These are phyloP conservation scores for Ustilago crameri DNA, from an alignment of 1,284 basidiomycete species.

Conservation along the genomic window DNA sequence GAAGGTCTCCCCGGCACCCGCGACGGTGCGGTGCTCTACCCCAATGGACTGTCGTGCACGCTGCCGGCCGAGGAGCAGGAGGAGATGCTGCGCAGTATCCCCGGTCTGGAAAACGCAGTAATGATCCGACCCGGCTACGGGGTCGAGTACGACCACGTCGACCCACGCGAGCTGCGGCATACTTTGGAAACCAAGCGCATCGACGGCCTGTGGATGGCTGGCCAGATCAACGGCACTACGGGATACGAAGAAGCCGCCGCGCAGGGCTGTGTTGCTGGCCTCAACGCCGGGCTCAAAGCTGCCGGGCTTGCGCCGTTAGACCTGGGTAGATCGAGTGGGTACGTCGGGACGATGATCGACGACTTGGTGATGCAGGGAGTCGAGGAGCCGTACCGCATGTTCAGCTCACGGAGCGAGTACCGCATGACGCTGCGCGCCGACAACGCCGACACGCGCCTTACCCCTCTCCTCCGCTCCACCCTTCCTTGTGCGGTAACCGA, in stretches of 20 bases:
- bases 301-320: conserved; percentile 73
- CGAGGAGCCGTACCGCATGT: conserved; percentile 93
- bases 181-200: conserved; percentile 87
- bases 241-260: conserved; percentile 92
- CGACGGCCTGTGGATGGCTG: conserved; percentile 64
- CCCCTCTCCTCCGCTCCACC: conserved; percentile 71
- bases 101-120: conserved; percentile 82
- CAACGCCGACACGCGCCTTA: conserved; percentile 85
- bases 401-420: conserved; percentile 88
- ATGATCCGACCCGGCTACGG: conserved; percentile 87
- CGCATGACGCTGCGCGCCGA: conserved; percentile 85
- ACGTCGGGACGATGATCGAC: conserved; percentile 88
- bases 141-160: conserved; percentile 91
- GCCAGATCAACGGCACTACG: conserved; percentile 74
- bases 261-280: conserved; percentile 83
- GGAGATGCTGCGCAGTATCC: conserved; percentile 81
- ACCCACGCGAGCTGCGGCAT: conserved; percentile 80
- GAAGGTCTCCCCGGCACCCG: conserved; percentile 86
- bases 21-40: conserved; percentile 80
- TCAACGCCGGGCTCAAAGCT: conserved; percentile 83
- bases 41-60: conserved; percentile 87
- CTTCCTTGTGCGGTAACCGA: conserved; percentile 75
- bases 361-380: conserved; percentile 86
- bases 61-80: conserved; percentile 85
- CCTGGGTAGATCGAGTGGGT: conserved; percentile 83